These are phyloP conservation scores for Coccomyxa sp. DNA, from an alignment of 139 green algal genomes.

Conservation along the genomic window DNA sequence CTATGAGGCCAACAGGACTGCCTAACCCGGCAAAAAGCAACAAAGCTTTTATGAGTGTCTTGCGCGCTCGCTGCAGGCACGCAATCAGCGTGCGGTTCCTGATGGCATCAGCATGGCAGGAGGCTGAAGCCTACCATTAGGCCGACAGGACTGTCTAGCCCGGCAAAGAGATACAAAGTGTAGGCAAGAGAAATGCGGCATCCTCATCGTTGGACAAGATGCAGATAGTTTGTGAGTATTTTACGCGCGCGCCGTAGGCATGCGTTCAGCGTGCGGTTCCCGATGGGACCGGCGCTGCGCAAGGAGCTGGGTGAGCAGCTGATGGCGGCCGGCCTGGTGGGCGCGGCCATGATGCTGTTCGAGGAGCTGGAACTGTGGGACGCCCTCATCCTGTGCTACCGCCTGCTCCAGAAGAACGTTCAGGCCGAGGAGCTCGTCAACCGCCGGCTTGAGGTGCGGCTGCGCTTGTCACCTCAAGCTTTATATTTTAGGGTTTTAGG, in stretches of 20 bases:
- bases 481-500: neutral
- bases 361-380: conserved; percentile 90
- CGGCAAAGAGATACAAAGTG: neutral
- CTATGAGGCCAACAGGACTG: neutral
- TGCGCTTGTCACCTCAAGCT: neutral
- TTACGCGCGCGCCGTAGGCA: neutral
- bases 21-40: neutral
- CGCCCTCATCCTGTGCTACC: conserved; percentile 81
- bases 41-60: neutral
- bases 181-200: neutral
- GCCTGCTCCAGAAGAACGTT: conserved; percentile 74
- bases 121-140: neutral
- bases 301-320: conserved; percentile 83
- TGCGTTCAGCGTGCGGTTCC: conserved; percentile 35
- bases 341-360: conserved; percentile 70
- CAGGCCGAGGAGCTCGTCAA: conserved; percentile 68
- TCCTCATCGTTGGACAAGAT: neutral
- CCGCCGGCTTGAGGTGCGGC: conserved; percentile 49
- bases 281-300: conserved; percentile 41
- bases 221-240: neutral
- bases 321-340: conserved; percentile 74
- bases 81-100: conserved; percentile 25
- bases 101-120: neutral
- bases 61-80: conserved; percentile 13
- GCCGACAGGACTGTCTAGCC: neutral